Conservation (phyloP, 805 yeast species). For the Candida peoriensis region DNA sequence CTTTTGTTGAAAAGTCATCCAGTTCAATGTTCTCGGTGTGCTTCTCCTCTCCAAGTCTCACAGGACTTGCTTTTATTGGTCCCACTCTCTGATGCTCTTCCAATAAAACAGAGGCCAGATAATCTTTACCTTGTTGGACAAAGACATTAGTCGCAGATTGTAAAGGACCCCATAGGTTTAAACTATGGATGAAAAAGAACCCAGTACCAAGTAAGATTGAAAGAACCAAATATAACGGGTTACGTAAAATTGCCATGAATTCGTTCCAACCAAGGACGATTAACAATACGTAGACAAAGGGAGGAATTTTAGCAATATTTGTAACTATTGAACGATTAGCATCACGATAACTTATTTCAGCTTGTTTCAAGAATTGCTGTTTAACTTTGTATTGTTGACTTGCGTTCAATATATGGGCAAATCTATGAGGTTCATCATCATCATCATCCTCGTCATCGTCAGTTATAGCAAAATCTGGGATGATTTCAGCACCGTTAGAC, state of each 20-base stretch:
- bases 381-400: constrained; percentile 52
- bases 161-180: constrained; percentile 77
- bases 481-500: constrained; percentile 47
- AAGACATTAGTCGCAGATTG: constrained; percentile 55
- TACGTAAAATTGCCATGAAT: constrained; percentile 79
- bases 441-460: constrained; percentile 36
- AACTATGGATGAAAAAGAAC: constrained; percentile 58
- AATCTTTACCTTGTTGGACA: constrained; percentile 45
- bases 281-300: constrained; percentile 70
- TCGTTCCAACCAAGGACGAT: constrained; percentile 92
- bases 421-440: constrained; percentile 36
- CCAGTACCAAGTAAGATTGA: constrained; percentile 54
- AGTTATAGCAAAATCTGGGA: constrained; percentile 49
- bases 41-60: too few relatives aligned
- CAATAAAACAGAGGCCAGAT: constrained; percentile 51
- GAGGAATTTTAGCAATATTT: constrained; percentile 75
- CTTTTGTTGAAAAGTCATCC: constrained; percentile 25
- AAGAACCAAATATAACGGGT: constrained; percentile 75
- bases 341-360: constrained; percentile 77
- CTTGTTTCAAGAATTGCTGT: constrained; percentile 62
- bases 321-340: constrained; percentile 83
- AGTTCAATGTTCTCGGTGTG: constrained; percentile 28
- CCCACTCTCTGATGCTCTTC: constrained; percentile 37
- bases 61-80: constrained; percentile 9
- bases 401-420: constrained; percentile 53